Base-by-base conservation (phyloP, 768 basidiomycete species). In the Cystobasidium ongulense region DNA sequence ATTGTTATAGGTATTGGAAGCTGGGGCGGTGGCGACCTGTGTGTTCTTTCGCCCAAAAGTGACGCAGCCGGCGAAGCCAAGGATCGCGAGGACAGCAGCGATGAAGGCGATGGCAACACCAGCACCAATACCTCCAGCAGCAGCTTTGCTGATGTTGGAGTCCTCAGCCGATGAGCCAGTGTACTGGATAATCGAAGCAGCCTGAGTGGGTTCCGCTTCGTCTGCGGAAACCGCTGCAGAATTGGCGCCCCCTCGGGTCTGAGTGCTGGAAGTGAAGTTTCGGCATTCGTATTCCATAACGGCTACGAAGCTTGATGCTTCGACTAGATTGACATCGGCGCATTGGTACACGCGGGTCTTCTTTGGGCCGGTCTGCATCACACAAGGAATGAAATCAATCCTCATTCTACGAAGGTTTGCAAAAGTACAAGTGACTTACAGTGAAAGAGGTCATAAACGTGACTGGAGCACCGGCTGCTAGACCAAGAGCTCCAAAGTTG, bases 321-420 rank as follows among this genome's bases (percentile, higher is more conserved):
- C 71, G 39, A 77, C 76, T 17, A 79, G 74, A 10, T 39, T 76
- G 63, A 79, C 67, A 54, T 79, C 78, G 62, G 78, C 78, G 38
- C 78, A 79, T 38, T 76, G 71, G 68, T 77, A 78, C 63, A 68
- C 73, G 31, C 25, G 33, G 21, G 33, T 35, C 33, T 35, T 27
- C 29, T 35, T 59, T 29, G 57, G 57, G 33, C 57, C 57, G 21
- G 57, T 59, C 57, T 59, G 57, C 27, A 18, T 41, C 8, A 7
- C 7, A 41, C 18, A 41, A 41, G 39, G n/a, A n/a, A n/a, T n/a
- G n/a, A n/a, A n/a, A n/a, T n/a, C n/a, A n/a, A n/a, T n/a, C n/a
- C n/a, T n/a, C n/a, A n/a, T n/a, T n/a, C n/a, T n/a, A n/a, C n/a
- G n/a, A n/a, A n/a, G n/a, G n/a, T n/a, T n/a, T n/a, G n/a, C n/a